phyloP scores from a whole-genome alignment of 2,329 filamentous ascomycete species.

The Aspergillus fructus region DNA sequence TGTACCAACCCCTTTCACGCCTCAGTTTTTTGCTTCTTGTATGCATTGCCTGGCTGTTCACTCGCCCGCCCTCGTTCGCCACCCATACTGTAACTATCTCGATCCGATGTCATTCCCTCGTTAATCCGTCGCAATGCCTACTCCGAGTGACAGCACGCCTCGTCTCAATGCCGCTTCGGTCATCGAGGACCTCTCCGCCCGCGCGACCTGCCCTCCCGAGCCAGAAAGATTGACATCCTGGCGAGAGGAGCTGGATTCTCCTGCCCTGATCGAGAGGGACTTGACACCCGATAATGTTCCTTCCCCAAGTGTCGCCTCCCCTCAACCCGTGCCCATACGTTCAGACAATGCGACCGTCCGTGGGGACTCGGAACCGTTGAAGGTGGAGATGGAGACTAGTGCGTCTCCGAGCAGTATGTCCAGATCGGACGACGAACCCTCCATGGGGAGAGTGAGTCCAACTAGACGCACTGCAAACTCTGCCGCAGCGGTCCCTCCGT shows the following conservation, averaged over 20 bases:
- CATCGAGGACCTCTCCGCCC: constrained; percentile 45
- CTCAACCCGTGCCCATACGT: constrained; percentile 27
- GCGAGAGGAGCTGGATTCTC: constrained; percentile 32
- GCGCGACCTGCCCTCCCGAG: constrained; percentile 53
- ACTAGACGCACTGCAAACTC: constrained; percentile 25
- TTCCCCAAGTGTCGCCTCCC: constrained; percentile 24
- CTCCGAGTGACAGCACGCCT: constrained; percentile 46
- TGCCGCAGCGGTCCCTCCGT: constrained; percentile 32
- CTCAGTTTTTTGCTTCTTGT: constrained; percentile 9
- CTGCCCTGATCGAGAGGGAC: constrained; percentile 23
- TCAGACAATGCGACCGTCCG: constrained; percentile 28
- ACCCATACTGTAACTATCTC: constrained; percentile 19
- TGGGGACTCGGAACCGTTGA: constrained; percentile 26
- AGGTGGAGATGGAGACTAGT: constrained; percentile 22
- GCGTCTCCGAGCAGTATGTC: constrained; percentile 25
- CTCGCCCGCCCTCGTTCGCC: constrained; percentile 24
- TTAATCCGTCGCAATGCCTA: constrained; percentile 51
- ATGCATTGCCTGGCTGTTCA: constrained; percentile 10
- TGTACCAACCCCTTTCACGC: constrained; percentile 7
- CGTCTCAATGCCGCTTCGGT: constrained; percentile 43
- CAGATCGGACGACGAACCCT: constrained; percentile 32
- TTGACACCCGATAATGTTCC: constrained; percentile 27
- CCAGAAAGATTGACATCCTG: constrained; percentile 33
- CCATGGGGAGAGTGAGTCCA: constrained; percentile 33
- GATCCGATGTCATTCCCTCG: constrained; percentile 37